Percentiles rank a stretch among this genome's conserved stretches.
Conservation (phyloP, 176 grass and related monocot species). For the Elaeis guineensis region DNA sequence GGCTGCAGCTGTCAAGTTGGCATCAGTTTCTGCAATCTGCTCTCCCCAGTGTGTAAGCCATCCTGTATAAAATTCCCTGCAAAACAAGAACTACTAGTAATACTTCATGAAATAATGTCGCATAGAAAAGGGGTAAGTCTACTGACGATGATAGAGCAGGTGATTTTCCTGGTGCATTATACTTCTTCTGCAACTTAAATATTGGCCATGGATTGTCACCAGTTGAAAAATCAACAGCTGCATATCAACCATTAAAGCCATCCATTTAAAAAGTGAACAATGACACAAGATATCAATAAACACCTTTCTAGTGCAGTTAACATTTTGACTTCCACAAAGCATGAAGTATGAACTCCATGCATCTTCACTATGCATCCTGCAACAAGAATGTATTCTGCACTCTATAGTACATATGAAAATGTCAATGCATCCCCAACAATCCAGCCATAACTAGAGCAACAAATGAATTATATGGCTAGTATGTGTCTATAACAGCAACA, state of each 20-base stretch:
- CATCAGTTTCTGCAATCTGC: slow-evolving; percentile 49
- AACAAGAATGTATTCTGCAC: no score
- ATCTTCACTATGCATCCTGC: no score
- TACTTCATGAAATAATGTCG: neutral
- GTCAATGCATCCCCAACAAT: no score
- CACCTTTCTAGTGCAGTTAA: no score
- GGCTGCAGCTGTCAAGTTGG: slow-evolving; percentile 47
- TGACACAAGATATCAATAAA: no score
- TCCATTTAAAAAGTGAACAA: no score
- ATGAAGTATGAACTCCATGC: no score
- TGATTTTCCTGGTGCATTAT: slow-evolving; percentile 87
- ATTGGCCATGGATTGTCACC: slow-evolving; percentile 63
- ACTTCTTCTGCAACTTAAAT: slow-evolving; percentile 79
- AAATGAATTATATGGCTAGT: no score
- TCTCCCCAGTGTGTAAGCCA: slow-evolving; percentile 98
- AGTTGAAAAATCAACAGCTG: slow-evolving; percentile 92
- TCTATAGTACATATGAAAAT: no score
- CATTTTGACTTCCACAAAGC: no score
- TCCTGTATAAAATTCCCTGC: slow-evolving; percentile 97
- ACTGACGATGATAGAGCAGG: slow-evolving; percentile 75
- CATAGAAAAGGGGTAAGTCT: slow-evolving; percentile 2
- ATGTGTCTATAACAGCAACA: no score
- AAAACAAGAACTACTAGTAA: slow-evolving; percentile 15
- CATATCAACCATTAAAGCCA: slow-evolving; percentile 21
- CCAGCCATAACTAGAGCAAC: no score